A percentile compares a stretch with the other conserved stretches of the same genome.
Evolutionary conservation across 257 asterid species (phyloP).

Genomic region (Solanum appendiculatum): DNA sequence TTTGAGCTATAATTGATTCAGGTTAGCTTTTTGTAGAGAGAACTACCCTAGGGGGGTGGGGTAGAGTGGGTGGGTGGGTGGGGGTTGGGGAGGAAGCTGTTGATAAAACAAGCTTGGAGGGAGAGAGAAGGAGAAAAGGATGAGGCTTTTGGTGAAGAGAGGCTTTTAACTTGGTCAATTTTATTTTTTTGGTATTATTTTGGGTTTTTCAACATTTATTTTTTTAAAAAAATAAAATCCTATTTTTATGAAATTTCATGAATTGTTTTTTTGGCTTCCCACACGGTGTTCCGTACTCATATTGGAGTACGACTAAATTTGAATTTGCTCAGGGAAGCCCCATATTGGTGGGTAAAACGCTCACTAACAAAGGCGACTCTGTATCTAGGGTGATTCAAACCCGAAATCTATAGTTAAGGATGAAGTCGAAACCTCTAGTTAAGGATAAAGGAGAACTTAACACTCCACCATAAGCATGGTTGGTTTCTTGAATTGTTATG

Average conservation of each 20-base stretch:
- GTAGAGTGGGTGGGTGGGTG: background rate
- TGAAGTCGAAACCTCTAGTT: too few species aligned
- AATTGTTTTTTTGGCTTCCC: background rate
- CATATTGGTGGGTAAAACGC: rapidly evolving
- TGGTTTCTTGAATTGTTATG: background rate
- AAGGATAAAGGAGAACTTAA: too few species aligned
- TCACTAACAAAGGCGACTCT: background rate
- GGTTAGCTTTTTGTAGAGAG: background rate
- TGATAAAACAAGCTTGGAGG: background rate
- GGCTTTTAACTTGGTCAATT: background rate
- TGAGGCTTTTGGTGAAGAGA: background rate
- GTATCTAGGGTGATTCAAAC: background rate
- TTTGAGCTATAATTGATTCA: background rate
- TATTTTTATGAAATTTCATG: background rate
- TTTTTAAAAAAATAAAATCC: background rate
- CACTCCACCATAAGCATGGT: too few species aligned
- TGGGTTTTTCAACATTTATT: background rate
- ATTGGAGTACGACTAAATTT: too few species aligned
- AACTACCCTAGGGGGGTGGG: background rate
- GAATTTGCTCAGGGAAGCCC: rapidly evolving
- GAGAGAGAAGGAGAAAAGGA: background rate
- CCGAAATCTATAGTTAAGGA: too few species aligned
- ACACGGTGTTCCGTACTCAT: too few species aligned
- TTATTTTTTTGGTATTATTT: background rate
- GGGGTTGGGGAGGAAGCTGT: background rate